Evolutionary conservation across 2,329 filamentous ascomycete species (phyloP).

Genomic region (Colletotrichum australisinense): DNA sequence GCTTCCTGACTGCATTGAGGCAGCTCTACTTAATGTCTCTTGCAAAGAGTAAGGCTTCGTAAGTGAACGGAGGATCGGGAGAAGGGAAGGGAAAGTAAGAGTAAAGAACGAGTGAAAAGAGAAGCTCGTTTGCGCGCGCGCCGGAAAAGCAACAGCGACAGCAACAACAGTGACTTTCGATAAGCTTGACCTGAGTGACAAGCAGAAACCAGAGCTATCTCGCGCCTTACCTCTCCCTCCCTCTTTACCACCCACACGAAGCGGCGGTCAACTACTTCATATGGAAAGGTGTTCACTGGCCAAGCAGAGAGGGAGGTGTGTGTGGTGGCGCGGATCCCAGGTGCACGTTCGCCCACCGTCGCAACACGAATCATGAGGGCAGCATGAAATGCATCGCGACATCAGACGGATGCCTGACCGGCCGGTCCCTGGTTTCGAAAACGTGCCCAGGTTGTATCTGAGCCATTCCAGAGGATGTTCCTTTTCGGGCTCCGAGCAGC

Average conservation of each 20-base stretch:
- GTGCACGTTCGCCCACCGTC: slow-evolving; percentile 30
- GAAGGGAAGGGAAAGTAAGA: not conserved
- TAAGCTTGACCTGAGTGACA: slow-evolving; percentile 18
- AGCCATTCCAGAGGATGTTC: slow-evolving; percentile 14
- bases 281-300: slow-evolving; percentile 30
- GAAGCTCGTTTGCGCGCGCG: slow-evolving; percentile 21
- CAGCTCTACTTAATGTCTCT: not conserved
- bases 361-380: slow-evolving; percentile 36
- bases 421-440: slow-evolving; percentile 36
- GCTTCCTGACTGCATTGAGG: slow-evolving; percentile 22
- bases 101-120: slow-evolving; percentile 15
- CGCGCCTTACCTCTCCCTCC: not conserved
- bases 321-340: slow-evolving; percentile 23
- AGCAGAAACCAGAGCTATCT: slow-evolving; percentile 23
- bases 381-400: slow-evolving; percentile 32
- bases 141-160: slow-evolving; percentile 24
- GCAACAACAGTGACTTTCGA: slow-evolving; percentile 6
- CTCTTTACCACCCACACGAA: not conserved
- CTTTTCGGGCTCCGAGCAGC: slow-evolving; percentile 21
- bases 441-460: slow-evolving; percentile 33
- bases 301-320: not conserved
- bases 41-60: not conserved
- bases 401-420: slow-evolving; percentile 33
- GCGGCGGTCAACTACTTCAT: slow-evolving; percentile 32
- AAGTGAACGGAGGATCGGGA: not conserved